Conservation (phyloP, 306 rosid genomes). For the Gillenia trifoliata region DNA sequence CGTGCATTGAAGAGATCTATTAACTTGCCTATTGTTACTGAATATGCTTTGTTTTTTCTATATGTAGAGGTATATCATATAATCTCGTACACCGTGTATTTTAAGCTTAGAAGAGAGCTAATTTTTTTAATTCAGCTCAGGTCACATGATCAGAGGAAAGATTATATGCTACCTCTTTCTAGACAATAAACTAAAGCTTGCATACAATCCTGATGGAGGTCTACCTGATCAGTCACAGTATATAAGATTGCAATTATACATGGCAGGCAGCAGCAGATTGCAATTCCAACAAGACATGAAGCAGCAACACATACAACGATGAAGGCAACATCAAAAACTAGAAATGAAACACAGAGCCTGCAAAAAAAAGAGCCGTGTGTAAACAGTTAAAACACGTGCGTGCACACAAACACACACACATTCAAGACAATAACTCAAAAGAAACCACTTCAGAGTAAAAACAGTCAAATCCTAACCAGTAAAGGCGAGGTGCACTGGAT, state of each 20-base stretch:
- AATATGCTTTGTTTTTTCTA: background rate
- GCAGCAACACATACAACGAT: constrained; percentile 62
- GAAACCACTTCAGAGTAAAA: background rate
- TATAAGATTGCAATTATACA: constrained; percentile 78
- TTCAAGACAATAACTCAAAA: background rate
- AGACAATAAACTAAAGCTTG: background rate
- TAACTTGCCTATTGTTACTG: background rate
- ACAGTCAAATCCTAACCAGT: constrained; percentile 56
- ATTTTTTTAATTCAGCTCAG: background rate
- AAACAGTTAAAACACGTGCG: constrained; percentile 10
- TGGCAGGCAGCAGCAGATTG: constrained; percentile 93
- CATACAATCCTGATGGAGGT: background rate
- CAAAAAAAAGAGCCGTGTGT: constrained; percentile 22
- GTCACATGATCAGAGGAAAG: background rate
- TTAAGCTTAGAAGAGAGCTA: background rate
- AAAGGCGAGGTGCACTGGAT: constrained; percentile 59
- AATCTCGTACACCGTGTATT: background rate
- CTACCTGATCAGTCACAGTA: constrained; percentile 67
- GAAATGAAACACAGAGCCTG: constrained; percentile 87
- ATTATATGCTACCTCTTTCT: background rate
- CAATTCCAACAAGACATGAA: constrained; percentile 82
- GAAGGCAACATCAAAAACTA: constrained; percentile 66
- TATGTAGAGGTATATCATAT: background rate
- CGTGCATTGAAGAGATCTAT: background rate
- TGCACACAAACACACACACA: background rate